Base-by-base conservation (phyloP, 2,329 filamentous ascomycete species). In the Penicillium sclerotigenum region DNA sequence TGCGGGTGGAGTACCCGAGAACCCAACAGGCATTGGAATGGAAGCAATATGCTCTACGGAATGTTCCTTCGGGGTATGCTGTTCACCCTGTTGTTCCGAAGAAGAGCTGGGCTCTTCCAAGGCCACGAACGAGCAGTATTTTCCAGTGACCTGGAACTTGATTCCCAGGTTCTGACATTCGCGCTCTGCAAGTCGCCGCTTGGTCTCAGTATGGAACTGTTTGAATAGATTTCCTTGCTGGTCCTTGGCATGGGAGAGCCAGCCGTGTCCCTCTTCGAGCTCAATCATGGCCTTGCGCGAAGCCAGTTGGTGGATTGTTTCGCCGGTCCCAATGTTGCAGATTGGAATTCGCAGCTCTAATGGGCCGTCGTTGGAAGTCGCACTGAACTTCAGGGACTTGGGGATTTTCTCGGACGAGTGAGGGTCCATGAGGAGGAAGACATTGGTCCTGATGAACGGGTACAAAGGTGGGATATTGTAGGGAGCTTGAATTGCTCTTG, bases 61-160 rank as follows among this genome's bases (percentile, higher is more conserved):
- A 22, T 38, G 9, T 13, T 46, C 31, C 8, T 16, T 52, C 0
- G 33, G 4, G 13, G 5, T 24, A 26, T 18, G 16, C 11, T 20
- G 18, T 36, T 45, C 16, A 5, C 4, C n/a, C 24, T 38, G 34
- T n/a, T 11, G 24, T 31, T 16, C 29, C 13, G 40, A 22, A 3
- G 11, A 10, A 28, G 28, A 52, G n/a, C n/a, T 28, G n/a, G 7
- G 1, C 40, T 78, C 74, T 58, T 86, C 78, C 1, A 88, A 78
- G 2, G 88, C 88, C 3, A 91, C 83, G 59, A 91, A 91, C 0
- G 87, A 89, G 65, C 84, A 88, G 81, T 84, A 89, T 66, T 86
- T 88, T 1, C 86, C 83, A 2, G 80, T 83, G 9, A 91, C 81
- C 63, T 89, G 86, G 65, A 84, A 89, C 54, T 80, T 77, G 13